Conservation (phyloP, 169 alveolate species). For the Plasmodium knowlesi region DNA sequence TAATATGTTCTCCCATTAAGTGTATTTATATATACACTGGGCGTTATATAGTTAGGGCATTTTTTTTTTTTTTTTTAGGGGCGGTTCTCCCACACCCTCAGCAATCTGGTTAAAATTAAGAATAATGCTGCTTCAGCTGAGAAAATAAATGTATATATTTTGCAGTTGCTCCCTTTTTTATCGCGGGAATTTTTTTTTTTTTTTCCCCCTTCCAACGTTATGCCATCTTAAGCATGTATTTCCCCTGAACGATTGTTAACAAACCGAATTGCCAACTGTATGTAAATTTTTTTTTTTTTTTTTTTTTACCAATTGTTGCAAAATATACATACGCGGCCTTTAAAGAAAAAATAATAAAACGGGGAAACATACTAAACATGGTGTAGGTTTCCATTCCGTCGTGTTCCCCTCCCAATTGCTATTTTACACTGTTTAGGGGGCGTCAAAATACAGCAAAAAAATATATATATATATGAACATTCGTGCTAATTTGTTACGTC, state of each 20-base stretch:
- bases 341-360: not conserved
- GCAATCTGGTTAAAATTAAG: constrained; percentile 20
- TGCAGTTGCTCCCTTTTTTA: not conserved
- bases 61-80: not conserved
- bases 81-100: not conserved
- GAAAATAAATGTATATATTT: not conserved
- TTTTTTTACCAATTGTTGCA: not conserved
- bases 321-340: not conserved
- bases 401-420: not conserved
- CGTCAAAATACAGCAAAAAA: not conserved
- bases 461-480: not conserved
- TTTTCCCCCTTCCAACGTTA: not conserved
- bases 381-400: not conserved
- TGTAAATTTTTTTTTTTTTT: not conserved
- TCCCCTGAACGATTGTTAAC: not conserved
- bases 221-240: not conserved
- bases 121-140: constrained; percentile 20
- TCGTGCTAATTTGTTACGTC: not conserved
- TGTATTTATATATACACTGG: not conserved
- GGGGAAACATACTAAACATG: not conserved
- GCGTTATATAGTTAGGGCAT: not conserved
- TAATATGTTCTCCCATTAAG: not conserved
- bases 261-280: not conserved
- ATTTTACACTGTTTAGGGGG: not conserved
- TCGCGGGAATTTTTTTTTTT: not conserved